These are phyloP conservation scores for Amniculicola lignicola DNA, from an alignment of 495 filamentous ascomycete genomes.

Conservation along the genomic window DNA sequence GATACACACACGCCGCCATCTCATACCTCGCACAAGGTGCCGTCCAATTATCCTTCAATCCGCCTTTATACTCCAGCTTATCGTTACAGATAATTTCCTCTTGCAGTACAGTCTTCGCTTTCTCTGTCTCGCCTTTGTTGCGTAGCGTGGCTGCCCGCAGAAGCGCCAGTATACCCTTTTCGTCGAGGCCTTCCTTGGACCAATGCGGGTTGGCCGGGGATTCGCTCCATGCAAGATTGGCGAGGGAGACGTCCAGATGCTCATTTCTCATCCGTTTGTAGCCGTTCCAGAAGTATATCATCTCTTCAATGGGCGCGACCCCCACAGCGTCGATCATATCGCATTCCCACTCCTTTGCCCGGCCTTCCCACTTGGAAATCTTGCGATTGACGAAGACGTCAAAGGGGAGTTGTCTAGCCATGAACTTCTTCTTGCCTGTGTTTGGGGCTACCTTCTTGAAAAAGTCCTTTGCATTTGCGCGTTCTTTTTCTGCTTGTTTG, in stretches of 20 bases:
- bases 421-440: conserved; percentile 82
- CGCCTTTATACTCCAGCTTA: conserved; percentile 66
- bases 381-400: conserved; percentile 85
- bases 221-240: conserved; percentile 63
- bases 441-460: conserved; percentile 68
- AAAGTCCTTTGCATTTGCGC: conserved; percentile 64
- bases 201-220: conserved; percentile 50
- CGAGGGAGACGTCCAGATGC: conserved; percentile 63
- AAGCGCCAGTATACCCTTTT: conserved; percentile 65
- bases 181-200: conserved; percentile 65
- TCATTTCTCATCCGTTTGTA: conserved; percentile 67
- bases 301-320: conserved; percentile 80
- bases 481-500: conserved; percentile 49
- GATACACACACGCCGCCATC: conserved; percentile 79
- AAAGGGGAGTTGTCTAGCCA: conserved; percentile 85
- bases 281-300: conserved; percentile 94
- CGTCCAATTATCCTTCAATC: conserved; percentile 76
- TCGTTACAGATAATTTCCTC: conserved; percentile 62
- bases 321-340: conserved; percentile 79
- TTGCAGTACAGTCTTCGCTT: conserved; percentile 63
- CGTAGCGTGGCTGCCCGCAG: conserved; percentile 66
- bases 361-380: conserved; percentile 82
- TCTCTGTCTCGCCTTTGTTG: conserved; percentile 55
- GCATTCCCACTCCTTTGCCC: conserved; percentile 64
- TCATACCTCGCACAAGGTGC: conserved; percentile 82